A percentile compares a stretch with the other conserved stretches of the same genome.
Evolutionary conservation across 352 stramenopile genomes (phyloP).

Genomic region (Blastocystis sp.): DNA sequence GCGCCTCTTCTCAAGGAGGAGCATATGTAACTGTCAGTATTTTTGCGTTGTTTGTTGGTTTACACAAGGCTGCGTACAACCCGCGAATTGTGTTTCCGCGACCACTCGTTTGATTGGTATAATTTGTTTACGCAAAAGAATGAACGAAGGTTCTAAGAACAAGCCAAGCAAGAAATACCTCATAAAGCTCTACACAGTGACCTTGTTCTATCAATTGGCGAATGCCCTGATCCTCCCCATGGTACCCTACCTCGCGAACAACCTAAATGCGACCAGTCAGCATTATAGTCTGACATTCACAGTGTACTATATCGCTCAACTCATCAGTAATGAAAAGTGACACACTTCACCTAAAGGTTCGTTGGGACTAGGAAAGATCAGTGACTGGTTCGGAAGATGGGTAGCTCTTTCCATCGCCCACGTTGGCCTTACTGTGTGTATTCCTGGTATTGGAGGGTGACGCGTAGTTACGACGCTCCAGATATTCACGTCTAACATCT

Average conservation of each 20-base stretch:
- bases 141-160: background rate
- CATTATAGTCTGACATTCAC: slow-evolving; percentile 35
- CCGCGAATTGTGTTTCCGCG: too few species aligned
- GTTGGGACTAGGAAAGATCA: background rate
- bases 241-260: slow-evolving; percentile 32
- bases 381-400: slow-evolving; percentile 8
- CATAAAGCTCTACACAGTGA: slow-evolving; percentile 16
- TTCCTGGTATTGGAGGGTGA: background rate
- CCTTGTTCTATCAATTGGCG: slow-evolving; percentile 16
- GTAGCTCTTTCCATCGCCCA: background rate
- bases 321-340: background rate
- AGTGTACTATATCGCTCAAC: slow-evolving; percentile 40
- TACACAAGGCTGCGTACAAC: too few species aligned
- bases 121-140: background rate
- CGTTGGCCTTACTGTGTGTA: slow-evolving; percentile 15
- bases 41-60: background rate
- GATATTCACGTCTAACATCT: background rate
- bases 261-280: background rate
- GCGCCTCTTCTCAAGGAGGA: slow-evolving; percentile 37
- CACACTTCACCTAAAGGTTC: background rate
- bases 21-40: slow-evolving; percentile 14
- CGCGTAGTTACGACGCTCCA: slow-evolving; percentile 11
- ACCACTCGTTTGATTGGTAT: background rate
- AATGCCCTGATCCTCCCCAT: slow-evolving; percentile 37
- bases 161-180: background rate